Evolutionary conservation across 345 rosid genomes (phyloP).

Genomic region (Eucalyptus marginata): DNA sequence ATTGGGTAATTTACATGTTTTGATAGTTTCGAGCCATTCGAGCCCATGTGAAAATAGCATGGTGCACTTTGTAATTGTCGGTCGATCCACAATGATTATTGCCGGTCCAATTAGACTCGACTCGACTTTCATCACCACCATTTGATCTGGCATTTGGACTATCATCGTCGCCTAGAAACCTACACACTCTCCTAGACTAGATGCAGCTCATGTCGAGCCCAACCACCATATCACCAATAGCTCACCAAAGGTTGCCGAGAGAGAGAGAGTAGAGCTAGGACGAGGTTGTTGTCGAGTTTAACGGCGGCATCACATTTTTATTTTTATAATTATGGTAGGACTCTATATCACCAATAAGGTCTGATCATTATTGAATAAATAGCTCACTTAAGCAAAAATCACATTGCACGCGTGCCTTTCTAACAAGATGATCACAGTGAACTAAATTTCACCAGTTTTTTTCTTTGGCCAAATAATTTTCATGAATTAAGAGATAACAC

Average conservation of each 20-base stretch:
- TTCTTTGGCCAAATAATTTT: background rate
- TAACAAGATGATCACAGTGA: background rate
- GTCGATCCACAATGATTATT: background rate
- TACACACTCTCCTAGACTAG: accelerated
- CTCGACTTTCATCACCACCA: background rate
- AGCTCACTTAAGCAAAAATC: background rate
- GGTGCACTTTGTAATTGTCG: accelerated
- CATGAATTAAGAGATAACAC: background rate
- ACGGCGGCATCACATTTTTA: accelerated
- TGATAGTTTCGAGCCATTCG: background rate
- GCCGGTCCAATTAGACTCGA: too few relatives aligned
- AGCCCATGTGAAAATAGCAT: background rate
- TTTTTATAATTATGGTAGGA: background rate
- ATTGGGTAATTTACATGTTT: background rate
- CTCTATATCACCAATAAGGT: too few relatives aligned
- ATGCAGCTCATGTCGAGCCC: background rate
- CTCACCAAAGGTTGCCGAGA: background rate
- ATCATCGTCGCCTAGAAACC: background rate
- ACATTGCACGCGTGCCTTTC: too few relatives aligned
- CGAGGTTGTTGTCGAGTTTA: accelerated
- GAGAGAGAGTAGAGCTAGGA: background rate
- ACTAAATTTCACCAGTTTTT: background rate
- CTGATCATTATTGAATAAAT: background rate
- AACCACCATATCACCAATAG: background rate
- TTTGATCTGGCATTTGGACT: accelerated